These are phyloP conservation scores for Otatea glauca DNA, from an alignment of 176 grass and related monocot genomes.

Conservation along the genomic window DNA sequence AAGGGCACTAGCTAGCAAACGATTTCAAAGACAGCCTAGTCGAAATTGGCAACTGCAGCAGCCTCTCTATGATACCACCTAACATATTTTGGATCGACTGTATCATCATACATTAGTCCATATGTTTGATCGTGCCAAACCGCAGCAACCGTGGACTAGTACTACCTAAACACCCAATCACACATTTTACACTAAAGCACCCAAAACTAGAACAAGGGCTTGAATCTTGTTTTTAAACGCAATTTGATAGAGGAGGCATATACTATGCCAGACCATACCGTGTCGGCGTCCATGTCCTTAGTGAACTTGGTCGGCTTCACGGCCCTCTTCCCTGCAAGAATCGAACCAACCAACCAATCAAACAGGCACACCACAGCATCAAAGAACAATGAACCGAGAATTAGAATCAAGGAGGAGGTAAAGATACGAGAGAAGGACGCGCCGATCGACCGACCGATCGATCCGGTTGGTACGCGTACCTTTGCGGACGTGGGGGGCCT, in stretches of 20 bases:
- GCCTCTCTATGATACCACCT: constrained; percentile 1
- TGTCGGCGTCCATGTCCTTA: constrained; percentile 74
- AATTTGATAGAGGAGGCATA: neutral
- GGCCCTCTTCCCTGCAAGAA: constrained; percentile 68
- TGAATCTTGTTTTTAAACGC: neutral
- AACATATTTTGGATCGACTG: neutral
- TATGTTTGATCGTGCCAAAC: neutral
- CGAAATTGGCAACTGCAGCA: neutral
- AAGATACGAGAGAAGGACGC: neutral
- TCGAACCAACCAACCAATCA: constrained; percentile 5
- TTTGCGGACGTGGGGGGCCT: constrained; percentile 69
- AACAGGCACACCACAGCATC: neutral
- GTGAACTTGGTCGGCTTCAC: constrained; percentile 66
- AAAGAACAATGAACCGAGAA: neutral
- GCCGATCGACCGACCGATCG: neutral
- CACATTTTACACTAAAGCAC: no score
- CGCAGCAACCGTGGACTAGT: no score
- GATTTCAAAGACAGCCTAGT: no score
- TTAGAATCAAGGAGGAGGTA: neutral
- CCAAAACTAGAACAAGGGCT: neutral
- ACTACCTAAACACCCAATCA: no score
- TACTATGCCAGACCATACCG: constrained; percentile 37
- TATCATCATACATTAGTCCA: neutral
- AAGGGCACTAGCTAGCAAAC: no score
- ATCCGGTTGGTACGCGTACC: constrained; percentile 41